A percentile compares a stretch with the other conserved stretches of the same genome.
phyloP scores from a whole-genome alignment of 805 yeast genomes.

The Pichia insulana region DNA sequence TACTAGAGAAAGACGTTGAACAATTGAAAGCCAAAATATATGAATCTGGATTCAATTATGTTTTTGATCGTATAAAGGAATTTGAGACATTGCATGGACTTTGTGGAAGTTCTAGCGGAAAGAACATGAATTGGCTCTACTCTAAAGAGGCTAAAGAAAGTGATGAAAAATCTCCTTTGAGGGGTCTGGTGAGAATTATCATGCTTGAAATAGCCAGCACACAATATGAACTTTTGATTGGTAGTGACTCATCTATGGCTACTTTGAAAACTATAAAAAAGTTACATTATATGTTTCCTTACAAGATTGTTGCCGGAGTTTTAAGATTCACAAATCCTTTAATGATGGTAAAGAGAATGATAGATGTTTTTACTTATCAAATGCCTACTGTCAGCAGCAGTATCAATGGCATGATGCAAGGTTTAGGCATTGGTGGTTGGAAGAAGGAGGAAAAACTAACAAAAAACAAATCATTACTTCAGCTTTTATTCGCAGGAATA shows the following conservation, averaged over 20 bases:
- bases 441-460: conserved; percentile 6
- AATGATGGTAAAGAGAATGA: conserved; percentile 66
- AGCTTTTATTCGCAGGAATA: conserved; percentile 63
- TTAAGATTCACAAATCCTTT: conserved; percentile 82
- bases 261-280: conserved; percentile 60
- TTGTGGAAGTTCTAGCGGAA: conserved; percentile 3
- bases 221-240: conserved; percentile 68
- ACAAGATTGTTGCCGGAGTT: conserved; percentile 65
- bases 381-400: conserved; percentile 44
- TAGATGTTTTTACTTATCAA: conserved; percentile 77
- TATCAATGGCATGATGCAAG: conserved; percentile 10
- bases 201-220: conserved; percentile 80
- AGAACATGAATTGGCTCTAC: not conserved
- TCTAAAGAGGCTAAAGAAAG: conserved; percentile 41
- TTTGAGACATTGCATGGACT: conserved; percentile 24
- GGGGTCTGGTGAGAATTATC: conserved; percentile 71
- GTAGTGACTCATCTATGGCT: conserved; percentile 74
- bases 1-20: conserved; percentile 34
- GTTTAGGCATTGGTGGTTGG: conserved; percentile 8
- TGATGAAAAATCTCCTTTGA: conserved; percentile 38
- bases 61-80: conserved; percentile 58
- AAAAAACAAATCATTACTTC: conserved; percentile 47
- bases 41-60: conserved; percentile 42
- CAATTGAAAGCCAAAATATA: conserved; percentile 25
- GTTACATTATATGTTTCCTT: conserved; percentile 75